Conservation (phyloP, 768 basidiomycete genomes). For the Multifurca ochricompacta region DNA sequence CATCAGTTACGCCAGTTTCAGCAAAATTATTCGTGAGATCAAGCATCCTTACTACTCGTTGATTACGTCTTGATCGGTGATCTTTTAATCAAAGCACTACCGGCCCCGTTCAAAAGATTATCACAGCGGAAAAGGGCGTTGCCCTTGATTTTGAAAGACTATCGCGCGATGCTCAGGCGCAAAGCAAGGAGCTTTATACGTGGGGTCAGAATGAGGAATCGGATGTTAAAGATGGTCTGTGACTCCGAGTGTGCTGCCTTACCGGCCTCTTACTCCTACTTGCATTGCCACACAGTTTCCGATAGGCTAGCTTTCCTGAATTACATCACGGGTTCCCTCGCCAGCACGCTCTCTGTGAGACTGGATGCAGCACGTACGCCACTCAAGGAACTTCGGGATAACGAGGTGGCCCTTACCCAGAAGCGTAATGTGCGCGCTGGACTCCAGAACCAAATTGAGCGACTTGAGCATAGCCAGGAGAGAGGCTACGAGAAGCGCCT, state of each 20-base stretch:
- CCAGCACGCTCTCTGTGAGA: conserved; percentile 50
- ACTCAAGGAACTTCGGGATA: conserved; percentile 64
- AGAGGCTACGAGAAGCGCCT: conserved; percentile 60
- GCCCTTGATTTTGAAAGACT: conserved; percentile 66
- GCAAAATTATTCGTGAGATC: conserved; percentile 62
- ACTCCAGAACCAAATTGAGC: conserved; percentile 51
- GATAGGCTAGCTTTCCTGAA: conserved; percentile 79
- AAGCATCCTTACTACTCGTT: background rate
- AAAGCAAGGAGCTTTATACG: conserved; percentile 78
- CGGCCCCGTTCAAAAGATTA: conserved; percentile 65
- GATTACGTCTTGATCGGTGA: background rate
- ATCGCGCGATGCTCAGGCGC: conserved; percentile 56
- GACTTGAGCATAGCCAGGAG: conserved; percentile 59
- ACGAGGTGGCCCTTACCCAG: conserved; percentile 54
- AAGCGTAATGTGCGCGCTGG: conserved; percentile 53
- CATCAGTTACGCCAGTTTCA: conserved; percentile 66
- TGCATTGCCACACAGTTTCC: conserved; percentile 35
- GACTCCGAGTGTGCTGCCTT: background rate
- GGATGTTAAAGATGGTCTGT: conserved; percentile 70
- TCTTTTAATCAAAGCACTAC: conserved; percentile 36
- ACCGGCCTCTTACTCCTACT: conserved; percentile 7
- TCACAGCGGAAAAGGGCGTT: conserved; percentile 71
- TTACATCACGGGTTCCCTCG: conserved; percentile 64
- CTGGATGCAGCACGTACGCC: conserved; percentile 58
- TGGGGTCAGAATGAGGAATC: conserved; percentile 70